These are phyloP conservation scores for Pachysandra terminalis DNA, from an alignment of 164 flowering plant species.

Conservation along the genomic window DNA sequence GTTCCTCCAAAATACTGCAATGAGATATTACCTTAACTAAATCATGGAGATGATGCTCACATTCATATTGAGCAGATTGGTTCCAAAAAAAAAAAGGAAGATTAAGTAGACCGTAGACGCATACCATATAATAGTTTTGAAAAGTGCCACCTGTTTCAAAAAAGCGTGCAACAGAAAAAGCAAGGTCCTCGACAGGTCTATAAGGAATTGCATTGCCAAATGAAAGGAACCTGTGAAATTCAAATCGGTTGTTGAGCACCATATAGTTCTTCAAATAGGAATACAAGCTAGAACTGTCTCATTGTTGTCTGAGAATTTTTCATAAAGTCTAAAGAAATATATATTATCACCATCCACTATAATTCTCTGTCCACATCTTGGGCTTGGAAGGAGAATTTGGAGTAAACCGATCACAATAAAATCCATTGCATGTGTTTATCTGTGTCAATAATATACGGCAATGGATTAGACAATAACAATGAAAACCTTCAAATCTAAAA, in stretches of 20 bases:
- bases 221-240: slow-evolving; percentile 44
- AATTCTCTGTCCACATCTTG: slow-evolving; percentile 64
- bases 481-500: not conserved
- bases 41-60: not conserved
- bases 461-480: not conserved
- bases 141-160: slow-evolving; percentile 60
- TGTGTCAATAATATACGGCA: slow-evolving; percentile 21
- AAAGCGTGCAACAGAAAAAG: slow-evolving; percentile 68
- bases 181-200: slow-evolving; percentile 68
- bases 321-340: not conserved
- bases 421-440: slow-evolving; percentile 75
- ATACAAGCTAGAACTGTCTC: not conserved
- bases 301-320: not conserved
- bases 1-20: slow-evolving; percentile 66
- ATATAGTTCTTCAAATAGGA: not conserved
- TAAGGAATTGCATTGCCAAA: slow-evolving; percentile 54
- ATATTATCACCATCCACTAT: slow-evolving; percentile 48
- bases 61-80: not conserved
- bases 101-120: not conserved
- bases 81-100: not conserved
- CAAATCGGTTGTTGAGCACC: not conserved
- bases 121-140: slow-evolving; percentile 71
- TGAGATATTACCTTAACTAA: slow-evolving; percentile 1
- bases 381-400: slow-evolving; percentile 52
- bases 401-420: slow-evolving; percentile 53